Conservation (phyloP, 768 basidiomycete genomes). For the Lactarius sp. region DNA sequence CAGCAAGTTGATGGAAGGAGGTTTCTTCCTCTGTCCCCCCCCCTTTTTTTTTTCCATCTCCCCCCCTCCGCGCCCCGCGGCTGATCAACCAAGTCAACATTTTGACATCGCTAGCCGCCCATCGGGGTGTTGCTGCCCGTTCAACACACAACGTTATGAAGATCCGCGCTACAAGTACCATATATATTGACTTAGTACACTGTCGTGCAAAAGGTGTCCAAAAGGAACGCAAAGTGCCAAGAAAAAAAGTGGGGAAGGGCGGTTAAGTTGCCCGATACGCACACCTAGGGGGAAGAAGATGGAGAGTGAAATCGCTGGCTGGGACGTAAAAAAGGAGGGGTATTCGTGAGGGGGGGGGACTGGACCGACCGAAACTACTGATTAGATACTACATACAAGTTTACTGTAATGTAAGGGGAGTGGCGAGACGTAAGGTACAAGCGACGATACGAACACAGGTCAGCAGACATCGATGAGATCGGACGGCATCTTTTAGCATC, state of each 20-base stretch:
- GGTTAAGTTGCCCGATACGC: conserved; percentile 12
- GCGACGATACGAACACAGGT: conserved; percentile 17
- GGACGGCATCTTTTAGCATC: conserved; percentile 10
- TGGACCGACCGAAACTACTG: conserved; percentile 11
- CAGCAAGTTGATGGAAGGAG: not conserved
- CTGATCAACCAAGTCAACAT: conserved; percentile 13
- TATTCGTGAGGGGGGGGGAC: conserved; percentile 5
- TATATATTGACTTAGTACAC: not conserved
- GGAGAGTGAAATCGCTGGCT: not conserved
- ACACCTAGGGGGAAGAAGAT: not conserved
- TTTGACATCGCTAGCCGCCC: conserved; percentile 16
- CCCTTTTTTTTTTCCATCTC: not conserved
- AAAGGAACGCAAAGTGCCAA: not conserved
- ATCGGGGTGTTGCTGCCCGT: conserved; percentile 6
- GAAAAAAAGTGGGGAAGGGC: no score
- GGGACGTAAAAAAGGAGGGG: conserved; percentile 15
- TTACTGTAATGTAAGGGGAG: conserved; percentile 17
- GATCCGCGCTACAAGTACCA: not conserved
- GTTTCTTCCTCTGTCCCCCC: not conserved
- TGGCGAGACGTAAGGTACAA: conserved; percentile 22
- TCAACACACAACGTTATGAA: not conserved
- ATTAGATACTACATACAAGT: conserved; percentile 24
- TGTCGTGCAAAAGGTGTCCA: not conserved
- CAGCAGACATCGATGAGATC: conserved; percentile 1
- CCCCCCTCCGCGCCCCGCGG: conserved; percentile 9